Base-by-base conservation (phyloP, 768 basidiomycete genomes). In the Leccinum longicurvipes region DNA sequence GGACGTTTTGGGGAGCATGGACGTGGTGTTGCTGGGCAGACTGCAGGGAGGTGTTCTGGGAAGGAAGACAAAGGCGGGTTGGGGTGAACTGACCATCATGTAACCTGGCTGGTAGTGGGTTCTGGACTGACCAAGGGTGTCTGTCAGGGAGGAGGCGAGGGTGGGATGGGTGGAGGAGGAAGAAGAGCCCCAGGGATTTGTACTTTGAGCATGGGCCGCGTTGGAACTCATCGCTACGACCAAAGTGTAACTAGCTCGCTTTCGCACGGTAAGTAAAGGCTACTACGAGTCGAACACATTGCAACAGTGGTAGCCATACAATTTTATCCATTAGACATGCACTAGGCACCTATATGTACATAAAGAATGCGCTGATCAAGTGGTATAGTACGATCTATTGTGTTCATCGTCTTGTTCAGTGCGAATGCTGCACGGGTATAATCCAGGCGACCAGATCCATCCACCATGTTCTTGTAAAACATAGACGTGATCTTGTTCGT, bases 71-170 rank as follows among this genome's bases (percentile, higher is more conserved):
- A 19, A 7, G 23, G 8, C 6, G 23, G 3, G 29, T 4, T 25
- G 24, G n/a, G 14, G 44, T 19, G 23, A n/a, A 60, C 83, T 55
- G 47, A 90, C 89, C 85, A 92, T 81, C 51, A 92, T 76, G 69
- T 91, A 92, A 4, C 89, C 89, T 32, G 87, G 78, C 63, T 91
- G 89, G 67, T 91, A 91, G 62, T 87, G 87, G 53, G 85, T 82
- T 60, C 87, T 78, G 3, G 86, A 84, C 69, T 88, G 87, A 9
- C 84, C 80, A 50, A 91, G 77, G 14, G 82, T 78, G 60, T 89
- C 87, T n/a, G 78, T 77, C 55, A 87, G 78, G 23, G 83, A 78
- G n/a, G 77, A 69, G 4, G 77, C 71, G 19, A 84, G 74, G 10
- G 77, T 67, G 23, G 73, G 67, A 15, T 73, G 64, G 34, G 73